Base-by-base conservation (phyloP, 2,329 filamentous ascomycete species). In the Hypoxylon rubiginosum region DNA sequence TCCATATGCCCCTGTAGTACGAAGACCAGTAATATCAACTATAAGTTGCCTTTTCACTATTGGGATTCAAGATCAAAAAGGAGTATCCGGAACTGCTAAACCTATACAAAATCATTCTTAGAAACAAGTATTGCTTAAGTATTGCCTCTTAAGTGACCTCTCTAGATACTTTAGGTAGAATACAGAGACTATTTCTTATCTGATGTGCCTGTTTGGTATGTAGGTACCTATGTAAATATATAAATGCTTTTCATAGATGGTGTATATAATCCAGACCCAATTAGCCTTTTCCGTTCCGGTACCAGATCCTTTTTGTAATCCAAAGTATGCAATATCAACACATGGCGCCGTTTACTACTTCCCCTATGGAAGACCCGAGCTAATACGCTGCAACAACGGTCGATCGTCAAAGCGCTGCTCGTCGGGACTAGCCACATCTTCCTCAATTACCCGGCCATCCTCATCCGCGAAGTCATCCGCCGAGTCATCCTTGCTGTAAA, bases 401-500 rank as follows among this genome's bases (percentile, higher is more conserved):
- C 72, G 74, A 49, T 76, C 74, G 50, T 78, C 76, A 61, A 72
- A 69, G 6, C 62, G 65, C 1, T 64, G 59, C 30, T 74, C 74
- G 19, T 76, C 71, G 19, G 62, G 59, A 43, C 58, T 68, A 24
- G 48, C 50, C 15, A 74, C 72, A 1, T 76, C 73, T 7, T 79
- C 76, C 15, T 79, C 76, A 15, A 72, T 63, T 4, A 68, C 74
- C 36, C 76, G 73, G 5, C 69, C 67, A 5, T 77, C 74, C 5
- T 81, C 78, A 2, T 65, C 57, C 1, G 45, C 26, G 2, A 62
- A 50, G 3, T 81, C 78, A 2, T 65, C 57, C 1, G 45, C 26
- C 1, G 63, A 50, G 3, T 82, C 83, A 2, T 81, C 79, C 60
- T 81, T 81, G 70, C 84, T 86, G 78, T 98, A 98, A 75, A 97